These are phyloP conservation scores for Fusarium longipes DNA, from an alignment of 2,329 filamentous ascomycete genomes.

Conservation along the genomic window DNA sequence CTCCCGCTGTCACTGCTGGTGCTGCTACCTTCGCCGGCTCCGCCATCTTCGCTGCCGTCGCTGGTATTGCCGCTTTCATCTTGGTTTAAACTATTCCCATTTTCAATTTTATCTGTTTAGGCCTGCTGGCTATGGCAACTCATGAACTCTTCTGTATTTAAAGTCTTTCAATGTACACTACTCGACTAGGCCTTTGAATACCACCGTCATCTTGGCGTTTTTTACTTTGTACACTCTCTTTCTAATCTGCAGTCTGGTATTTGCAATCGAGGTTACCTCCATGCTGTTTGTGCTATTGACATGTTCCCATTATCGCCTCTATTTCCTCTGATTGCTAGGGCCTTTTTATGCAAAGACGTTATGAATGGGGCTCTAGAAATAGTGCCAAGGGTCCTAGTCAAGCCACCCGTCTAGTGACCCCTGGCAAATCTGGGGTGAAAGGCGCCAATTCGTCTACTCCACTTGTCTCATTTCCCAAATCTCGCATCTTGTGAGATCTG, in stretches of 20 bases:
- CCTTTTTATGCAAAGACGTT: constrained; percentile 1
- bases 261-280: constrained; percentile 15
- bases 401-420: constrained; percentile 17
- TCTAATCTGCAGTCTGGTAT: constrained; percentile 57
- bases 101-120: constrained; percentile 53
- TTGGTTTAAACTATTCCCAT: constrained; percentile 61
- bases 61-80: constrained; percentile 65
- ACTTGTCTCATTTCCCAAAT: constrained; percentile 40
- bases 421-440: constrained; percentile 39
- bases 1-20: constrained; percentile 60
- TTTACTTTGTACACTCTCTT: constrained; percentile 51
- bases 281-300: constrained; percentile 12
- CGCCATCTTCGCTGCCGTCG: constrained; percentile 64
- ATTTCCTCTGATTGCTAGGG: background rate
- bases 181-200: constrained; percentile 54
- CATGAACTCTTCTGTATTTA: constrained; percentile 50
- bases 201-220: constrained; percentile 45
- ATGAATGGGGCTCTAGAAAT: background rate
- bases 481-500: constrained; percentile 4
- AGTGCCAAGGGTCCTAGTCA: constrained; percentile 6
- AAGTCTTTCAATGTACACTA: constrained; percentile 53
- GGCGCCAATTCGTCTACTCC: constrained; percentile 10
- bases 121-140: constrained; percentile 56
- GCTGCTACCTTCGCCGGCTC: constrained; percentile 66
- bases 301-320: background rate